Conservation (phyloP, 1,139 yeast genomes). For the Yamadazyma spencermartinsiae region DNA sequence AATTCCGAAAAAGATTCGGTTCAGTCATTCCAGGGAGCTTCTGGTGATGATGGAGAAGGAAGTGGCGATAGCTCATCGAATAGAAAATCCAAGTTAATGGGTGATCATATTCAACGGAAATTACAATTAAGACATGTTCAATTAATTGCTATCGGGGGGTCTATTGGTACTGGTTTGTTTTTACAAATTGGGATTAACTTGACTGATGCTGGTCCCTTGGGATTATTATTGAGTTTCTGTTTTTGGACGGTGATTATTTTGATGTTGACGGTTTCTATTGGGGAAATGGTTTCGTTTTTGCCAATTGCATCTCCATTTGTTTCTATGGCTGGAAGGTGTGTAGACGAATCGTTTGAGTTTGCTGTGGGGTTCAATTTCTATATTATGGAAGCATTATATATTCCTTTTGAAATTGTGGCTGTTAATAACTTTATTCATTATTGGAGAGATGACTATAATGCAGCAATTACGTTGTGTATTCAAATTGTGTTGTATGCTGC, state of each 20-base stretch:
- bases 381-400: constrained; percentile 71
- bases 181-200: constrained; percentile 41
- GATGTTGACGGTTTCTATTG: constrained; percentile 66
- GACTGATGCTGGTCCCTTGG: constrained; percentile 48
- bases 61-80: not conserved
- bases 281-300: constrained; percentile 79
- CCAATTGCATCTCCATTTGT: constrained; percentile 70
- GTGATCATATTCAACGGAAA: constrained; percentile 15
- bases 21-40: not conserved
- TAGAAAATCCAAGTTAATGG: constrained; percentile 2
- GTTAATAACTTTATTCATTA: constrained; percentile 76
- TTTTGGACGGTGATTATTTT: constrained; percentile 55
- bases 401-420: constrained; percentile 81
- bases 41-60: constrained; percentile 1
- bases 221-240: constrained; percentile 41
- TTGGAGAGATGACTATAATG: constrained; percentile 76
- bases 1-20: not conserved
- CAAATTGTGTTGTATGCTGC: constrained; percentile 62
- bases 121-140: constrained; percentile 28
- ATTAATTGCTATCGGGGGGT: constrained; percentile 37
- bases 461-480: constrained; percentile 61
- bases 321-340: constrained; percentile 54
- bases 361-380: constrained; percentile 83
- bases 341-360: constrained; percentile 71
- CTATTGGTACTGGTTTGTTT: constrained; percentile 37